Evolutionary conservation across 2,329 filamentous ascomycete species (phyloP), one percentile per base, ranked within the genome.

Genomic region (Ambrosiella beaveri): DNA sequence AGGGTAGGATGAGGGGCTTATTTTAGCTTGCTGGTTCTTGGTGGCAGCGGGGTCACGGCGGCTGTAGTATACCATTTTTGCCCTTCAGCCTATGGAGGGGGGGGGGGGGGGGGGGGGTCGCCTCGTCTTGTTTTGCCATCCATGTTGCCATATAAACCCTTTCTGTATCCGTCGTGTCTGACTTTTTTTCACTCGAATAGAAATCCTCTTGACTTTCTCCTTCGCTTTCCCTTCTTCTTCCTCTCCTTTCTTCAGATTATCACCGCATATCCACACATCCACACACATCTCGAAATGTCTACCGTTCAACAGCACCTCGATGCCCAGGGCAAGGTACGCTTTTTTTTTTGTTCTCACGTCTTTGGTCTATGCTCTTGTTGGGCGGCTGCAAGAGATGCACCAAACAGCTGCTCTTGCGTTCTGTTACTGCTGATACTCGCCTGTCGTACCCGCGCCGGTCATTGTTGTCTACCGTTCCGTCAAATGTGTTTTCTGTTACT

Each of bases 231-330:
- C 47, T 54, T 60, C 45, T 54, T 57, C 63, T 62, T 58, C 44
- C 57, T 44, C 50, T 55, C 54, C 63, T 61, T 56, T 49, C 62
- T 60, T 62, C 62, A 54, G 54, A 54, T 37, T 57, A 36, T 12
- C 40, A 44, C 38, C 59, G 56, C 39, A 9, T 27, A 27, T 50
- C 7, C 47, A 60, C 44, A 57, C 44, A 36, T 54, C 35, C 52
- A 55, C 37, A 51, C 35, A 41, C 35, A 36, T 52, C 15, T 49
- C 69, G 70, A 68, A 68, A 78, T 80, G 74, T 73, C 75, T 65
- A 73, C 83, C 69, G 85, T 89, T 71, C 80, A 93, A 70, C 87
- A 94, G 71, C 89, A 95, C 74, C 82, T 95, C 70, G 80, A 81
- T 69, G 82, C 86, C 68, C 84, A 86, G 71, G 79, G 79, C 68